These are phyloP conservation scores for Capsicum pubescens DNA, from an alignment of 257 asterid species.

Conservation along the genomic window DNA sequence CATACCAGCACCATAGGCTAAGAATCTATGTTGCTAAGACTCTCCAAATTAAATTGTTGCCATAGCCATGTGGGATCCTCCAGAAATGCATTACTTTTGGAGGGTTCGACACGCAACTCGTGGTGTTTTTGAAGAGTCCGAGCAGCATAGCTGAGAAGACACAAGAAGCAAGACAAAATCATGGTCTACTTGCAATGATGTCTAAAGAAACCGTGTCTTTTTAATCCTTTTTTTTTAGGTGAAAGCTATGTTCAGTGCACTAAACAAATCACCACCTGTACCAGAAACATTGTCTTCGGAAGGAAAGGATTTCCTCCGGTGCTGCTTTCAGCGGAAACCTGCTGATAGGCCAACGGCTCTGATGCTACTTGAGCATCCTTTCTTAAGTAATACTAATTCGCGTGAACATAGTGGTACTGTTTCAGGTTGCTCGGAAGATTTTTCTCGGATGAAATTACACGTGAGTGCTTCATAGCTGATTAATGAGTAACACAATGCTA, in stretches of 20 bases:
- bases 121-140: neutral
- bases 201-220: neutral
- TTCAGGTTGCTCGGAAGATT: constrained; percentile 47
- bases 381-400: constrained; percentile 44
- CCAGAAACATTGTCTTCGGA: constrained; percentile 72
- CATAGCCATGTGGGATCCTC: neutral
- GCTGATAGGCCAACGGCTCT: constrained; percentile 73
- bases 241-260: constrained; percentile 88
- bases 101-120: neutral
- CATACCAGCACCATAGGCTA: neutral
- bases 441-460: constrained; percentile 45
- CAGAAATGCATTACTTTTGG: neutral
- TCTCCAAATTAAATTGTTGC: neutral
- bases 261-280: constrained; percentile 71
- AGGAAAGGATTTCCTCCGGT: constrained; percentile 77
- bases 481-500: neutral
- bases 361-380: constrained; percentile 70
- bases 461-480: constrained; percentile 41
- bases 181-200: neutral
- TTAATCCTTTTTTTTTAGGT: constrained; percentile 41
- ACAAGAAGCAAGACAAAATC: neutral
- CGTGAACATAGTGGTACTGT: constrained; percentile 41
- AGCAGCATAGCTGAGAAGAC: neutral
- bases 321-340: constrained; percentile 76
- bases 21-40: neutral